Conservation (phyloP, 495 filamentous ascomycete genomes). For the Pseudevernia furfuracea region DNA sequence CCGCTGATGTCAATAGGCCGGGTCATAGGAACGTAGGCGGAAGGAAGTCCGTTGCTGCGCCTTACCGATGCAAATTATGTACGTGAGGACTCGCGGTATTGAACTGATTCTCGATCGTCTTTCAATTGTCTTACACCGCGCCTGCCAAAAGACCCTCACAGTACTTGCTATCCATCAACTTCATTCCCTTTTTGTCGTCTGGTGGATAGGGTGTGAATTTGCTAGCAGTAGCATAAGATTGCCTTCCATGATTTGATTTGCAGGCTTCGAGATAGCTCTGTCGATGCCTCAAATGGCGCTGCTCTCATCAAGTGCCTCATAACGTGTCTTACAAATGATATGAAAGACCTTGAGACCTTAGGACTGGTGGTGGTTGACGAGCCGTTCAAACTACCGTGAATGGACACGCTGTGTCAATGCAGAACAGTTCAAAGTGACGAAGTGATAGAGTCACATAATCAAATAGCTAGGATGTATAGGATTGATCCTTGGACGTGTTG, state of each 20-base stretch:
- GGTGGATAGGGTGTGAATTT: neutral
- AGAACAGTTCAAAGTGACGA: neutral
- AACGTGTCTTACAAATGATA: neutral
- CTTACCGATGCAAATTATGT: neutral
- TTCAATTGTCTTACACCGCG: neutral
- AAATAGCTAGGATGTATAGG: neutral
- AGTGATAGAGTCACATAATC: neutral
- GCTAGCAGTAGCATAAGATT: neutral
- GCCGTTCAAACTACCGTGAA: neutral
- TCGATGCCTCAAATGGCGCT: neutral
- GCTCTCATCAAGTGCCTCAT: neutral
- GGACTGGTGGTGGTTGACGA: neutral
- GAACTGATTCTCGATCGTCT: no score
- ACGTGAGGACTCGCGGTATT: neutral
- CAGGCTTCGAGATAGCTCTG: neutral
- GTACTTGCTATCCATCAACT: neutral
- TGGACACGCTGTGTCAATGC: neutral
- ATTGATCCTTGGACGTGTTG: neutral
- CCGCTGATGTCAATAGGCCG: constrained; percentile 4
- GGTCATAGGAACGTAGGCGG: neutral
- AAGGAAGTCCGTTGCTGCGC: neutral
- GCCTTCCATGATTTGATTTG: neutral
- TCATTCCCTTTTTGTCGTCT: neutral
- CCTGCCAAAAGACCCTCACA: neutral
- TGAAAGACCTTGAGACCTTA: neutral